These are phyloP conservation scores for Pythium monospermum DNA, from an alignment of 352 stramenopile genomes.

Conservation along the genomic window DNA sequence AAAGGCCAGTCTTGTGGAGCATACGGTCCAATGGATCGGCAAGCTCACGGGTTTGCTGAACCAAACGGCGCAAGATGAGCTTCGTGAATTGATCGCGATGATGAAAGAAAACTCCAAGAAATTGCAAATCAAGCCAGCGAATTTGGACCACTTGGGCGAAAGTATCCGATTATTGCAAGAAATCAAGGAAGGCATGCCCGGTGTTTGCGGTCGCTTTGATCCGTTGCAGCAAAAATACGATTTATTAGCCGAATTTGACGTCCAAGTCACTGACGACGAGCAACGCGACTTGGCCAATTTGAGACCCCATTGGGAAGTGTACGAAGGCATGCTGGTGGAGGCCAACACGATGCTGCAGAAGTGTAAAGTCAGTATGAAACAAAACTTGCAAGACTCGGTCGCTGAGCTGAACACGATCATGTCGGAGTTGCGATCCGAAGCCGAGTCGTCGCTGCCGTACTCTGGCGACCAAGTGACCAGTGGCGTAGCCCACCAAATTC, in stretches of 20 bases:
- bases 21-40: constrained; percentile 92
- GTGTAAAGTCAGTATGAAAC: constrained; percentile 94
- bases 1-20: constrained; percentile 88
- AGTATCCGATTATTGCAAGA: constrained; percentile 88
- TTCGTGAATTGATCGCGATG: constrained; percentile 83
- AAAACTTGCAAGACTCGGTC: constrained; percentile 91
- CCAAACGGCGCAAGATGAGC: constrained; percentile 85
- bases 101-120: constrained; percentile 87
- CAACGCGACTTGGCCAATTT: constrained; percentile 66
- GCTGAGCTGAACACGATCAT: constrained; percentile 83
- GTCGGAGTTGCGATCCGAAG: constrained; percentile 70
- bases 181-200: constrained; percentile 73
- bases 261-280: constrained; percentile 86
- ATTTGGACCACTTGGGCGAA: constrained; percentile 90
- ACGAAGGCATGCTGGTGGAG: constrained; percentile 80
- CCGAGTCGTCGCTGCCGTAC: constrained; percentile 73
- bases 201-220: constrained; percentile 75
- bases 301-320: constrained; percentile 75
- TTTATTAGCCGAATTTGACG: constrained; percentile 83
- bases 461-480: constrained; percentile 55
- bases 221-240: constrained; percentile 86
- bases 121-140: constrained; percentile 76
- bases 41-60: constrained; percentile 91
- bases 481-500: constrained; percentile 42
- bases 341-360: constrained; percentile 90